phyloP scores from a whole-genome alignment of 176 grass and related monocot species.

The Microstegium vimineum region DNA sequence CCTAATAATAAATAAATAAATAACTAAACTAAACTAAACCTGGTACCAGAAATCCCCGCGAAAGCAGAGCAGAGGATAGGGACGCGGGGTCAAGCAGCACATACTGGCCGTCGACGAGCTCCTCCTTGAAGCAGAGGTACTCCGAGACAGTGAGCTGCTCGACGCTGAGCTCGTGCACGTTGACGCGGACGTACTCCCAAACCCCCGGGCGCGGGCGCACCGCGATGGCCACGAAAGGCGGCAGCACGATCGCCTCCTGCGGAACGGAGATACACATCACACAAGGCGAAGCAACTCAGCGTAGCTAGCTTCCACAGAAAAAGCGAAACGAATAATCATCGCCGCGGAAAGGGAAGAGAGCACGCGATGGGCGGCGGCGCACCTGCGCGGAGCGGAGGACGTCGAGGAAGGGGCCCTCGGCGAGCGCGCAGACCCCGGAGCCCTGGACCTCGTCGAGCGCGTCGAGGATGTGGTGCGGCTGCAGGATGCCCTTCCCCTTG shows the following conservation, averaged over 20 bases:
- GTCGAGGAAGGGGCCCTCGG: constrained; percentile 87
- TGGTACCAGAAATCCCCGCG: not conserved
- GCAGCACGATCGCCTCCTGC: constrained; percentile 94
- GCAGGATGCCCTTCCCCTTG: constrained; percentile 90
- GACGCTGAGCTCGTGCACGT: constrained; percentile 90
- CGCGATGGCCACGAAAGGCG: constrained; percentile 94
- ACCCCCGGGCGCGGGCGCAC: constrained; percentile 91
- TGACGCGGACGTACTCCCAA: constrained; percentile 92
- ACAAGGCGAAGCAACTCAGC: not conserved
- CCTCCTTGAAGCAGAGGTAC: constrained; percentile 91
- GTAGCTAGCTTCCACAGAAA: not conserved
- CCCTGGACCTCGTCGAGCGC: constrained; percentile 66
- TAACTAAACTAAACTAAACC: not conserved
- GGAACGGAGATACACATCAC: not conserved
- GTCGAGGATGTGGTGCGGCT: constrained; percentile 89
- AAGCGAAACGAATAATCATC: not conserved
- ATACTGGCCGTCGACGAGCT: constrained; percentile 76
- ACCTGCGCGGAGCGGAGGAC: constrained; percentile 86
- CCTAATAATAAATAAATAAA: too few relatives aligned
- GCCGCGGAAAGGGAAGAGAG: not conserved
- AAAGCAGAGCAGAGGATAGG: not conserved
- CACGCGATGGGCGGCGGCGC: not conserved
- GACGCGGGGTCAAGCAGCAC: not conserved
- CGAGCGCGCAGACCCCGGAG: constrained; percentile 42
- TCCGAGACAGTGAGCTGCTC: constrained; percentile 80